phyloP scores from a whole-genome alignment of 1,284 basidiomycete species.

The Anthracocystis setariae region DNA sequence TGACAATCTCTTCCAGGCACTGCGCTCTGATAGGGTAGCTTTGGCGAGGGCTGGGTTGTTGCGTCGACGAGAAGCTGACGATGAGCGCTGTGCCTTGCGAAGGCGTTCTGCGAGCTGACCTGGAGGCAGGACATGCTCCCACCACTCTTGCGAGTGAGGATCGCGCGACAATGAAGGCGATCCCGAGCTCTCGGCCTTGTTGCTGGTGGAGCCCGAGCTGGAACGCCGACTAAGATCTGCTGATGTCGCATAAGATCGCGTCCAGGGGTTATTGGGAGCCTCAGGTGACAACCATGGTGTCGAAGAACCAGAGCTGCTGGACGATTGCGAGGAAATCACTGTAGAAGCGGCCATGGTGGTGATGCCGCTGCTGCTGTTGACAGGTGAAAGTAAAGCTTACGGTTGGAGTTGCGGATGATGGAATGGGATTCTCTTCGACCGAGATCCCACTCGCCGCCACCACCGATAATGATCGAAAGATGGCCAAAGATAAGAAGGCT shows the following conservation, averaged over 20 bases:
- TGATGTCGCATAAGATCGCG: conserved; percentile 14
- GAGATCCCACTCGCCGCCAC: not conserved
- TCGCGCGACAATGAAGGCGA: conserved; percentile 10
- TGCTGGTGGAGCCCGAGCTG: conserved; percentile 14
- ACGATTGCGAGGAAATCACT: conserved; percentile 25
- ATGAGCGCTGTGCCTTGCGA: conserved; percentile 50
- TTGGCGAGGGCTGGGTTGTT: conserved; percentile 39
- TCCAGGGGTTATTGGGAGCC: conserved; percentile 18
- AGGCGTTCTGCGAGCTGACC: conserved; percentile 57
- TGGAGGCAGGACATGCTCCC: conserved; percentile 58
- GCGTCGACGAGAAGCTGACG: conserved; percentile 35
- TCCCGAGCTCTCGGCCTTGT: conserved; percentile 3
- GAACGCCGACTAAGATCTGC: conserved; percentile 28
- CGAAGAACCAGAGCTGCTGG: conserved; percentile 28
- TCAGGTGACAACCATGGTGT: conserved; percentile 43
- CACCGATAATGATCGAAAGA: not conserved
- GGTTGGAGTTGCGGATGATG: not conserved
- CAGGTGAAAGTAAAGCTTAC: not conserved
- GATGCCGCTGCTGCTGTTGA: not conserved
- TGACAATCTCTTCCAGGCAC: conserved; percentile 41
- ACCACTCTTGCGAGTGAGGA: conserved; percentile 51
- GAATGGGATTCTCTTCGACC: not conserved
- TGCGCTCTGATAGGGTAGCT: conserved; percentile 43
- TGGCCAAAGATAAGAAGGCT: not conserved
- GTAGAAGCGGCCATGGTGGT: conserved; percentile 29